Evolutionary conservation across 139 green algal species (phyloP).

Genomic region (Edaphochlamys debaryana): DNA sequence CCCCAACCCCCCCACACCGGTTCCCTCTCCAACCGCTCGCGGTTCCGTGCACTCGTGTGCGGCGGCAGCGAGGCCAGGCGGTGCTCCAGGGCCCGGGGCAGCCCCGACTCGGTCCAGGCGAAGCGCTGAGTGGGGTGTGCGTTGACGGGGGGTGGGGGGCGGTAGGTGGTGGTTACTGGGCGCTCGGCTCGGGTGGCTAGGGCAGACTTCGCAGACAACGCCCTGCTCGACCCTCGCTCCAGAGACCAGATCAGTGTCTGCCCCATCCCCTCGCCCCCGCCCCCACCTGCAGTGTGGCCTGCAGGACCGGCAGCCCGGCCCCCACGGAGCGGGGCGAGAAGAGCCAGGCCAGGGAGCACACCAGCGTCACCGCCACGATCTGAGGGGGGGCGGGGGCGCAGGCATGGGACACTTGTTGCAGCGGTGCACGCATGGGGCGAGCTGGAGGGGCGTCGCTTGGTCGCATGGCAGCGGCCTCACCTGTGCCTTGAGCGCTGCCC

Average conservation of each 20-base stretch:
- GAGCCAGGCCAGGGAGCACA: constrained; percentile 5
- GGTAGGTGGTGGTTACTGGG: too few species aligned
- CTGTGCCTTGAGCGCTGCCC: too few species aligned
- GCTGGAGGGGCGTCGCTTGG: too few species aligned
- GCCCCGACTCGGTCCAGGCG: constrained; percentile 20
- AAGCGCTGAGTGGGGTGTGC: constrained; percentile 2
- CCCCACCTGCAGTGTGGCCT: constrained; percentile 21
- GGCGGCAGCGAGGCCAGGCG: not conserved
- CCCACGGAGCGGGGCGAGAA: not conserved
- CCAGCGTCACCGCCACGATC: not conserved
- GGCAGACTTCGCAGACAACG: too few species aligned
- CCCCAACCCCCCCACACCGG: too few species aligned
- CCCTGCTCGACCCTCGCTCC: too few species aligned
- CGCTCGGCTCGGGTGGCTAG: too few species aligned
- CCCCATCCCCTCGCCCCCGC: too few species aligned
- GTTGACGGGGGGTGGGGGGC: not conserved
- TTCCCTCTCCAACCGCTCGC: constrained; percentile 5
- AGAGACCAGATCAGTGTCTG: too few species aligned
- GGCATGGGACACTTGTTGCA: too few species aligned
- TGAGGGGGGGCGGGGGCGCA: not conserved
- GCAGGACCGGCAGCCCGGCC: constrained; percentile 13
- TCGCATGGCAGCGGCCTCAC: too few species aligned
- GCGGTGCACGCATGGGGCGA: too few species aligned
- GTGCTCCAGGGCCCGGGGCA: not conserved
- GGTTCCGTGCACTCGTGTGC: not conserved